phyloP scores from a whole-genome alignment of 2,329 filamentous ascomycete species.

The Claviceps sp. region DNA sequence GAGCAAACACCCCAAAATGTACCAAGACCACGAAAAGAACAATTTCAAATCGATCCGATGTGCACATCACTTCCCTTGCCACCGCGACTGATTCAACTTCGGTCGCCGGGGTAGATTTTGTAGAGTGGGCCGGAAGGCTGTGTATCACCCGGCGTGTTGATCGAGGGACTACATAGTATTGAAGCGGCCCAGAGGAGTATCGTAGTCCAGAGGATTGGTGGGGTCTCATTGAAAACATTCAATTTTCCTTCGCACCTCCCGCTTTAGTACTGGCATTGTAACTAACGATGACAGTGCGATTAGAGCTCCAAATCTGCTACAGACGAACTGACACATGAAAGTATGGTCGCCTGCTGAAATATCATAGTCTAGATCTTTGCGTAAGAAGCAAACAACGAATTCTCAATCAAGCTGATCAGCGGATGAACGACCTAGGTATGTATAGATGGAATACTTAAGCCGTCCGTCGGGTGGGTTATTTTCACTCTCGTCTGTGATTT shows the following conservation, averaged over 20 bases:
- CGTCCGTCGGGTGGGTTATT: no score
- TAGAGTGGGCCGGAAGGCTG: not conserved
- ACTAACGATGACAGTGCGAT: constrained; percentile 8
- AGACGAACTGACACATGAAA: constrained; percentile 11
- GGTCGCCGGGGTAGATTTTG: not conserved
- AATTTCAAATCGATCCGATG: not conserved
- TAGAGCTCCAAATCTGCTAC: constrained; percentile 17
- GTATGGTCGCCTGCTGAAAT: not conserved
- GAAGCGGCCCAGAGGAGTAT: constrained; percentile 17
- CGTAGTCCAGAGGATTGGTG: constrained; percentile 22
- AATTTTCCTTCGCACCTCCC: not conserved
- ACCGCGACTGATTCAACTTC: not conserved
- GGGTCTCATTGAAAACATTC: not conserved
- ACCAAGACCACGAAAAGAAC: not conserved
- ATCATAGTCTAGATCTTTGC: not conserved
- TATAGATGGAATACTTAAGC: no score
- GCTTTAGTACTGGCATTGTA: not conserved
- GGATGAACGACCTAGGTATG: no score
- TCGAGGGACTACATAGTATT: not conserved
- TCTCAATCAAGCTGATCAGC: not conserved
- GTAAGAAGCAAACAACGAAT: not conserved
- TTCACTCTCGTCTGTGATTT: no score
- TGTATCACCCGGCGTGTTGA: not conserved
- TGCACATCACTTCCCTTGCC: not conserved
- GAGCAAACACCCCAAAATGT: not conserved